A percentile compares a stretch with the other conserved stretches of the same genome.
phyloP scores from a whole-genome alignment of 768 basidiomycete species.

The Cyathus striatus region DNA sequence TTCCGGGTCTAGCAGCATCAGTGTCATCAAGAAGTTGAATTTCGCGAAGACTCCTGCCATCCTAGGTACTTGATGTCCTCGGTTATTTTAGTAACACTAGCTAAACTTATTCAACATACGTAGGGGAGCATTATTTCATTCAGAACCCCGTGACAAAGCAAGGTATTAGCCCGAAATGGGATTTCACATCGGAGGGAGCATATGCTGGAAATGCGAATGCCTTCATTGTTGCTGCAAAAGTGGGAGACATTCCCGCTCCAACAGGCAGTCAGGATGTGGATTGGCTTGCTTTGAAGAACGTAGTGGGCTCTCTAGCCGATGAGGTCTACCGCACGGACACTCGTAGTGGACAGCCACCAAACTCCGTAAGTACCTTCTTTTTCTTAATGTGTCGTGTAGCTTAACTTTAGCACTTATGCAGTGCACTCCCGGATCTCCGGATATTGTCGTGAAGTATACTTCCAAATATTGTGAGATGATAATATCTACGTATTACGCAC shows the following conservation, averaged over 20 bases:
- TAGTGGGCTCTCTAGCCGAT: constrained; percentile 40
- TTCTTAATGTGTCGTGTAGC: constrained; percentile 1
- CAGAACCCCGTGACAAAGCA: constrained; percentile 34
- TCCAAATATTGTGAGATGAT: constrained; percentile 37
- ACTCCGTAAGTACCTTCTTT: constrained; percentile 23
- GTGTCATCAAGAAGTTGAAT: constrained; percentile 12
- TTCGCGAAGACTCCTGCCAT: constrained; percentile 10
- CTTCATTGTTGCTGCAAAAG: constrained; percentile 35
- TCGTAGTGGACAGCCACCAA: constrained; percentile 45
- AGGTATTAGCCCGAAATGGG: constrained; percentile 42
- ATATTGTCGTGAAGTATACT: constrained; percentile 38
- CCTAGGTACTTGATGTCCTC: constrained; percentile 22
- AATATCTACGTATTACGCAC: background rate
- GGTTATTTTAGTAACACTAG: background rate
- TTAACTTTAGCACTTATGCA: constrained; percentile 4
- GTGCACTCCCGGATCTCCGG: constrained; percentile 28
- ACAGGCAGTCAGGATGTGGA: constrained; percentile 37
- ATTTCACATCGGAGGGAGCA: constrained; percentile 37
- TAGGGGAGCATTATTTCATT: constrained; percentile 50
- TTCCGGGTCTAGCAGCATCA: constrained; percentile 6
- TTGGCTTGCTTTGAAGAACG: constrained; percentile 38
- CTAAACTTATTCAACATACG: background rate
- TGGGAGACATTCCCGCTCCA: constrained; percentile 30
- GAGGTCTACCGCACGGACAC: constrained; percentile 47
- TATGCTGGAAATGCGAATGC: constrained; percentile 30